Base-by-base conservation (phyloP, 306 rosid species). In the Pachyrhizus erosus region DNA sequence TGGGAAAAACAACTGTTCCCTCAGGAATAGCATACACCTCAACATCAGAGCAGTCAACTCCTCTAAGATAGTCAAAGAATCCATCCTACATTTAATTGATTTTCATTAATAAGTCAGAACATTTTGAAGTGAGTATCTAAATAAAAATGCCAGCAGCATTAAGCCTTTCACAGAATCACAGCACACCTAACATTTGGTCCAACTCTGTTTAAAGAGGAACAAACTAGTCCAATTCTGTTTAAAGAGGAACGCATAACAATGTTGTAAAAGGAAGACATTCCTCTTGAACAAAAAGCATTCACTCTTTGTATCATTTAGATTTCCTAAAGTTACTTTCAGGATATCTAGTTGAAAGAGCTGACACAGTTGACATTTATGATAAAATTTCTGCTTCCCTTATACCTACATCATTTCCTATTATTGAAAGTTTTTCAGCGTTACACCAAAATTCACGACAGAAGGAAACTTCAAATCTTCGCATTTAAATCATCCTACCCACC, bases 1-100 rank as follows among this genome's bases (percentile, higher is more conserved):
- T 96, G 2, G 99, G 99, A 82, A 96, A 96, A 88, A 93, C 99
- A 68, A 87, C 98, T 0, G 98, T 64, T 61, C 99, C 99, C 89
- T 96, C 99, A 4, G 94, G 77, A 70, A 89, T 77, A 75, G 97
- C 91, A 86, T 89, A 90, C 65, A 96, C 97, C 90, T 96, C 97
- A 69, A 96, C 99, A 82, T 90, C 95, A 21, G 94, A 89, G 81
- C 99, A 96, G 85, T 96, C 89, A 20, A 96, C 72, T 80, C 90
- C 97, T 89, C 95, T 88, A 48, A 96, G 99, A 85, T 93, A 96
- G 80, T 93, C 87, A 86, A 75, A 91, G 86, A 96, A 96, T 49
- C 87, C 94, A 61, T 96, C 99, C 99, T 96, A 88, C 54, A 81
- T 87, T 78, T 31, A 73, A 85, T 67, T 70, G 83, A 73, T 48